These are phyloP conservation scores for Chlamydomonas incerta DNA, from an alignment of 139 green algal species.

Conservation along the genomic window DNA sequence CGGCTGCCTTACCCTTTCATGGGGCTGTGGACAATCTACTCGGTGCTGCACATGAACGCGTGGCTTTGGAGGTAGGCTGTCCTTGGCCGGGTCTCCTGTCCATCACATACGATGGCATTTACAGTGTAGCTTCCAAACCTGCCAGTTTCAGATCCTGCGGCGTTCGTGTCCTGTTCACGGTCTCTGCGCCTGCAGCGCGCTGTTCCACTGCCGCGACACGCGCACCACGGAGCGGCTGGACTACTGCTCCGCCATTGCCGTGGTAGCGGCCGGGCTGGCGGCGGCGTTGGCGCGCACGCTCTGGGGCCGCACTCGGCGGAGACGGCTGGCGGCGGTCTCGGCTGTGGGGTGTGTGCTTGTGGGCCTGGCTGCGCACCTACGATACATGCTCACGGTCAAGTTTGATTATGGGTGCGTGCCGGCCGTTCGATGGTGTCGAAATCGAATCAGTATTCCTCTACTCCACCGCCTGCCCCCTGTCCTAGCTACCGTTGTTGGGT, in stretches of 20 bases:
- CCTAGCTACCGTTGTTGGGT: no score
- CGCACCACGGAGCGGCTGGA: conserved; percentile 72
- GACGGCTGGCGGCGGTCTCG: not conserved
- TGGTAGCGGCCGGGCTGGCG: conserved; percentile 62
- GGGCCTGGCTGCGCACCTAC: conserved; percentile 63
- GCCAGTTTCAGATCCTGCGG: no score
- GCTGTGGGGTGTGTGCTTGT: not conserved
- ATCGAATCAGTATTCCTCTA: no score
- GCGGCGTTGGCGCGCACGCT: conserved; percentile 42
- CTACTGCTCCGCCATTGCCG: conserved; percentile 70
- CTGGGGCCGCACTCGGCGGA: not conserved
- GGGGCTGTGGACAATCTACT: no score
- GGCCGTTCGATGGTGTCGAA: no score
- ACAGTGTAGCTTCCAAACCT: no score
- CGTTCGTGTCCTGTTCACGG: conserved; percentile 67
- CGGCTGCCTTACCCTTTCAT: conserved; percentile 41
- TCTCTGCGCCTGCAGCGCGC: conserved; percentile 83
- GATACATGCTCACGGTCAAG: conserved; percentile 82
- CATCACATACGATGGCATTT: no score
- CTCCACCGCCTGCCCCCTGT: no score
- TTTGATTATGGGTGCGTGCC: conserved; percentile 89
- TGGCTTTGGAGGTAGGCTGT: no score
- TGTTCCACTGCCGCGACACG: conserved; percentile 87
- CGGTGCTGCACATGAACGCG: no score
- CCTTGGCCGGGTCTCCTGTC: no score